Evolutionary conservation across 805 yeast species (phyloP).

Genomic region (Barnettozyma pratensis): DNA sequence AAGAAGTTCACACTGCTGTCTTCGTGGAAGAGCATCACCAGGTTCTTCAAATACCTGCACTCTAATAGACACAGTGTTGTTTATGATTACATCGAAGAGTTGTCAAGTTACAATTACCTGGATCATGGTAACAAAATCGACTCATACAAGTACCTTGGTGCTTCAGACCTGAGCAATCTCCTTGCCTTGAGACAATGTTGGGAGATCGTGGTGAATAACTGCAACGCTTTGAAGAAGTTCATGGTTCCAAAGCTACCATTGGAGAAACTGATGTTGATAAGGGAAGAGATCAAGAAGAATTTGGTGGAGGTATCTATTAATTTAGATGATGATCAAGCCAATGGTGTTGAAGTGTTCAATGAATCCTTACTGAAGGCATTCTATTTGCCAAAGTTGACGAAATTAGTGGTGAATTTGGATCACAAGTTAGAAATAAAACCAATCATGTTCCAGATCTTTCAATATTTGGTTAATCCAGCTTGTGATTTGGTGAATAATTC

Average conservation of each 20-base stretch:
- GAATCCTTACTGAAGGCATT: neutral
- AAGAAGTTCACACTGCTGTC: conserved; percentile 13
- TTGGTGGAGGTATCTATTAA: conserved; percentile 10
- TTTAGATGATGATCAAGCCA: conserved; percentile 8
- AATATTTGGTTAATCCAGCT: neutral
- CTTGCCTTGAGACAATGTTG: conserved; percentile 19
- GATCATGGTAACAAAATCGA: conserved; percentile 20
- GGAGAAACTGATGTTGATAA: conserved; percentile 10
- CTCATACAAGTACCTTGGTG: conserved; percentile 10
- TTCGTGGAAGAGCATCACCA: conserved; percentile 17
- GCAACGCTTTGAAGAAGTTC: conserved; percentile 12
- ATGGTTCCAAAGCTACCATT: conserved; percentile 16
- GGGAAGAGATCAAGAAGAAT: neutral
- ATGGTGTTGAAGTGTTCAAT: neutral
- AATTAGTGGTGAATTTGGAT: conserved; percentile 12
- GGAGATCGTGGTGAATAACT: conserved; percentile 15
- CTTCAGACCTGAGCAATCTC: conserved; percentile 11
- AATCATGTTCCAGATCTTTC: conserved; percentile 1
- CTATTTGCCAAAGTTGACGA: conserved; percentile 10
- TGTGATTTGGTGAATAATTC: neutral
- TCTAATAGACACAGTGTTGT: conserved; percentile 3
- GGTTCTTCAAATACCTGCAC: conserved; percentile 13
- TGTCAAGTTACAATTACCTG: conserved; percentile 16
- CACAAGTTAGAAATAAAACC: neutral
- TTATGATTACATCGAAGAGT: conserved; percentile 16